These are phyloP conservation scores for Hemileccinum rubropunctum DNA, from an alignment of 768 basidiomycete genomes.

Conservation along the genomic window DNA sequence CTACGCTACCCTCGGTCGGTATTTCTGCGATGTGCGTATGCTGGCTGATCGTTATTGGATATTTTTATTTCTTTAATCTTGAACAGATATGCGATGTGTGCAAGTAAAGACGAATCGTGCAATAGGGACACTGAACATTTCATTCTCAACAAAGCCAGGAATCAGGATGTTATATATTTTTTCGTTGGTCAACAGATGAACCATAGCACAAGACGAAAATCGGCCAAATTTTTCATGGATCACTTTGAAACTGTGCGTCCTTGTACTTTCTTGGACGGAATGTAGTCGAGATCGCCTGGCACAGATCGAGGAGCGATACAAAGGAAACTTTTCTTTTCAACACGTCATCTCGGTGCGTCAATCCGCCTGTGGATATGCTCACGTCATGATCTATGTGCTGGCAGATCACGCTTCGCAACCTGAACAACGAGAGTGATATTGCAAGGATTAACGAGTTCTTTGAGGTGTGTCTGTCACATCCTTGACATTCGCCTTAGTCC, in stretches of 20 bases:
- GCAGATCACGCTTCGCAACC: slow-evolving; percentile 38
- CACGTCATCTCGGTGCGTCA: slow-evolving; percentile 49
- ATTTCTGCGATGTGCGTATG: slow-evolving; percentile 63
- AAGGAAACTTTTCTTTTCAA: slow-evolving; percentile 61
- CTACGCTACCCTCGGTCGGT: slow-evolving; percentile 65
- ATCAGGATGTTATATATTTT: slow-evolving; percentile 65
- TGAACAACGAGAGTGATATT: slow-evolving; percentile 70
- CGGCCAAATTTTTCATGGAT: slow-evolving; percentile 63
- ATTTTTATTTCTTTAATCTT: neutral
- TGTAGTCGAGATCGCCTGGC: neutral
- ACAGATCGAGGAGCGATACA: slow-evolving; percentile 66
- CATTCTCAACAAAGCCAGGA: slow-evolving; percentile 50
- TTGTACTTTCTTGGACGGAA: neutral
- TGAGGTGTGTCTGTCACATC: slow-evolving; percentile 44
- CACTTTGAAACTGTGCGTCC: slow-evolving; percentile 60
- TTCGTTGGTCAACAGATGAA: slow-evolving; percentile 59
- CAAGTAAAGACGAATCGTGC: slow-evolving; percentile 53
- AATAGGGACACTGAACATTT: slow-evolving; percentile 61
- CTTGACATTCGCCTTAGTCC: neutral
- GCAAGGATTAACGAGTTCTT: slow-evolving; percentile 68
- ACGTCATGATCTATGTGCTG: slow-evolving; percentile 9
- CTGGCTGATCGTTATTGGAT: neutral
- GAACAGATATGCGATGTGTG: slow-evolving; percentile 65
- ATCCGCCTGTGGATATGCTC: neutral
- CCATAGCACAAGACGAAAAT: slow-evolving; percentile 46